Percentiles rank a stretch among this genome's conserved stretches.
phyloP scores from a whole-genome alignment of 768 basidiomycete species.

The Cantharellus cinnabarinus region DNA sequence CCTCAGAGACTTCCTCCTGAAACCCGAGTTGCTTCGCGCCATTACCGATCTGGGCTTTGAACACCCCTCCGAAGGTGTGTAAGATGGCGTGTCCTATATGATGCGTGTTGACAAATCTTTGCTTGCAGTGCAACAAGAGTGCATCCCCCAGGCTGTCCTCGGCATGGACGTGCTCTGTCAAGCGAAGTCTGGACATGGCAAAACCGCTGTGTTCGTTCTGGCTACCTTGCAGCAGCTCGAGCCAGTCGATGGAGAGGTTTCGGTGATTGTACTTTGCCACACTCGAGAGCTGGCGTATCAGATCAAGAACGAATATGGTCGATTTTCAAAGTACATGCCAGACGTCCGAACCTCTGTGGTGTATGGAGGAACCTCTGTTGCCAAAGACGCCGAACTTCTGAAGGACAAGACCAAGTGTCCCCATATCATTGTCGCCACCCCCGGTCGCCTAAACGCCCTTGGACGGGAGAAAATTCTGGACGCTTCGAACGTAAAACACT shows the following conservation, averaged over 20 bases:
- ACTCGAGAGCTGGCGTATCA: conserved; percentile 98
- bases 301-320: conserved; percentile 98
- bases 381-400: conserved; percentile 82
- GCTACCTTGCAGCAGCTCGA: conserved; percentile 96
- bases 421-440: conserved; percentile 96
- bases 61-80: conserved; percentile 92
- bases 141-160: conserved; percentile 96
- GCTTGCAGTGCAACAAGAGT: conserved; percentile 87
- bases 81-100: not conserved
- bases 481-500: conserved; percentile 94
- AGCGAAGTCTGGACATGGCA: conserved; percentile 96
- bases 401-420: conserved; percentile 96
- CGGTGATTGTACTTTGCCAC: conserved; percentile 94
- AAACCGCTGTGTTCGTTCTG: conserved; percentile 97
- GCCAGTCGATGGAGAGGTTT: conserved; percentile 94
- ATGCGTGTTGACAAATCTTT: conserved; percentile 1
- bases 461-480: conserved; percentile 89
- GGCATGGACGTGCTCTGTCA: conserved; percentile 99
- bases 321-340: conserved; percentile 99
- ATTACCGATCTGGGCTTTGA: conserved; percentile 99
- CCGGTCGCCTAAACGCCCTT: conserved; percentile 90
- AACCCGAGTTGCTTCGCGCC: conserved; percentile 88
- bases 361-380: conserved; percentile 89
- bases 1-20: conserved; percentile 84
- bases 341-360: conserved; percentile 94